Evolutionary conservation across 345 rosid species (phyloP).

Genomic region (Raphanus raphanistrum): DNA sequence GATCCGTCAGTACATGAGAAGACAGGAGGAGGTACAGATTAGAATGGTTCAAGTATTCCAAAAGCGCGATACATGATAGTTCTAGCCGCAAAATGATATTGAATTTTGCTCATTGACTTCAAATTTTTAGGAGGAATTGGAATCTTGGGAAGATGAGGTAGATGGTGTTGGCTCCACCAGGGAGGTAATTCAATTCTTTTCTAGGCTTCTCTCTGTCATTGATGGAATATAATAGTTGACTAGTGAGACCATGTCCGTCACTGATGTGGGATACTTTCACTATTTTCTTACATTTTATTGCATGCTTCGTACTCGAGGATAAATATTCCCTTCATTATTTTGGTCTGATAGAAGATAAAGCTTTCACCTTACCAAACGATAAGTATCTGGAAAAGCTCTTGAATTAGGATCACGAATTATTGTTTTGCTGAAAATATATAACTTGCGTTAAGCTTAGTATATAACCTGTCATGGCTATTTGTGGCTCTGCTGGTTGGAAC

Average conservation of each 20-base stretch:
- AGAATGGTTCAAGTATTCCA: constrained; percentile 1
- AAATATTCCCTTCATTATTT: not conserved
- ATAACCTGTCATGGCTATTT: not conserved
- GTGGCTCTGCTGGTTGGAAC: constrained; percentile 4
- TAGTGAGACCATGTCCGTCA: constrained; percentile 9
- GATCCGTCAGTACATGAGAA: constrained; percentile 82
- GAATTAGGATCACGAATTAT: not conserved
- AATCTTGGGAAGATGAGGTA: constrained; percentile 71
- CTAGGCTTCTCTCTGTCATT: not conserved
- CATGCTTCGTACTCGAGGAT: too few species aligned
- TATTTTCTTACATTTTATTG: too few species aligned
- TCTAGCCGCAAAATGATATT: not conserved
- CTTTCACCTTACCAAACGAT: constrained; percentile 7
- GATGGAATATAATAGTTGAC: not conserved
- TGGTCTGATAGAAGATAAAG: not conserved
- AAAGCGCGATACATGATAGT: constrained; percentile 1
- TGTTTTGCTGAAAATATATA: not conserved
- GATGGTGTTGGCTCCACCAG: constrained; percentile 38
- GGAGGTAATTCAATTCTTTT: constrained; percentile 47
- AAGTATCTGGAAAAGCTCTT: constrained; percentile 10
- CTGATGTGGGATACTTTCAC: not conserved
- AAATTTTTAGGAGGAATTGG: constrained; percentile 56
- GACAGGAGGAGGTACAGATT: constrained; percentile 73
- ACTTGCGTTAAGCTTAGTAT: constrained; percentile 4
- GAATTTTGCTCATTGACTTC: not conserved